Percentiles rank a stretch among this genome's conserved stretches.
Conservation (phyloP, 225 moss, liverwort and hornwort genomes). For the Sphagnum contortum region DNA sequence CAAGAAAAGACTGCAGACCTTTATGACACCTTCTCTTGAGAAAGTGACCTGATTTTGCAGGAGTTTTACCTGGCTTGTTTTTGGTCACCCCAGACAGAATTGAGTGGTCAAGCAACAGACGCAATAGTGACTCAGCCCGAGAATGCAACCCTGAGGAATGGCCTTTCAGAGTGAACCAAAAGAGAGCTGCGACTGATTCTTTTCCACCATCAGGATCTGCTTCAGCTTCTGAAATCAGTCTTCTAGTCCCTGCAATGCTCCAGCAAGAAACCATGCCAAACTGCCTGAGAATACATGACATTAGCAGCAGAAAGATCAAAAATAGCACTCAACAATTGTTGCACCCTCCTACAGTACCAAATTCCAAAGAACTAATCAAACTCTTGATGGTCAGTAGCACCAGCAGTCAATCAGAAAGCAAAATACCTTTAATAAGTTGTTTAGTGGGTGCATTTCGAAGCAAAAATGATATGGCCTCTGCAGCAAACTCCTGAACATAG, state of each 20-base stretch:
- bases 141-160: slow-evolving; percentile 84
- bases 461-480: slow-evolving; percentile 83
- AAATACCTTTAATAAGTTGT: slow-evolving; percentile 81
- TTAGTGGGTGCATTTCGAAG: slow-evolving; percentile 79
- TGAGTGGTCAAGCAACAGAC: slow-evolving; percentile 72
- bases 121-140: slow-evolving; percentile 73
- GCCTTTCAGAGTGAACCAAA: slow-evolving; percentile 75
- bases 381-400: no score
- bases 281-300: no score
- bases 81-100: slow-evolving; percentile 56
- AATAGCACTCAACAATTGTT: no score
- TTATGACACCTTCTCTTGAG: no score
- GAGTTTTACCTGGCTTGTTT: slow-evolving; percentile 36
- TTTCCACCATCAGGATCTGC: slow-evolving; percentile 48
- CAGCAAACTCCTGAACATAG: slow-evolving; percentile 93
- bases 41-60: no score
- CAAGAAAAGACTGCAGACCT: no score
- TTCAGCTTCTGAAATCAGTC: slow-evolving; percentile 71
- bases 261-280: not conserved
- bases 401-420: not conserved
- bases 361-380: no score
- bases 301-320: no score
- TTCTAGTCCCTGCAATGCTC: slow-evolving; percentile 52
- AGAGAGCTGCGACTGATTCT: slow-evolving; percentile 57
- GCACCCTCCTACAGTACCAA: no score